Base-by-base conservation (phyloP, 805 yeast species). In the Kodamaea fukazawae region DNA sequence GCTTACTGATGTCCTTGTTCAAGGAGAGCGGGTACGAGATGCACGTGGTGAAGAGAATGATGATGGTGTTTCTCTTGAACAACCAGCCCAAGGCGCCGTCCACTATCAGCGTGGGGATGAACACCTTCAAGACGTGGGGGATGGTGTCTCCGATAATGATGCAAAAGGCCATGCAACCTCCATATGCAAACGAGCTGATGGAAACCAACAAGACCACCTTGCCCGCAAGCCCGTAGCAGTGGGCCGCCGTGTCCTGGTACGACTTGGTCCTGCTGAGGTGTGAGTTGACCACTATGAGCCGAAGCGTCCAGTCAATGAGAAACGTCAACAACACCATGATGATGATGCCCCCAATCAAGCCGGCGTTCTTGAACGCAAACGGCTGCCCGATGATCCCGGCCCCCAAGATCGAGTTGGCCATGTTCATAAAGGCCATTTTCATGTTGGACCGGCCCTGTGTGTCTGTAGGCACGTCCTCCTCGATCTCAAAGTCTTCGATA, bases 351-450 rank as follows among this genome's bases (percentile, higher is more conserved):
- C 91, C 88, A 0, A 81, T 42, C 3, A 91, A 59, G 0, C 98
- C 98, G 13, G 86, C 74, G 51, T 89, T 86, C 33, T 75, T 70
- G 53, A 90, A 78, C 0, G 97, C 96, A 48, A 81, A 84, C 2
- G 98, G 95, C 47, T 89, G 95, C 1, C 97, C 96, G 23, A 91
- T 87, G 39, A 91, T 86, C 6, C 98, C 98, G 0, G 98, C 97
- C 0, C 98, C 98, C 5, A 91, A 70, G 45, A 91, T 91, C 13
- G 95, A 83, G 61, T 90, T 90, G 7, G 96, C 95, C 96, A 90
- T 89, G 61, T 91, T 91, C 95, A 90, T 86, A 55, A 90, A 89
- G 4, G 97, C 97, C 87, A 84, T 84, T 42, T 75, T 76, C 73
- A 90, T 71, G 45, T 49, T 56, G 9, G 73, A 66, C 14, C 58